Conservation (phyloP, 2,329 filamentous ascomycete genomes). For the Colletotrichum simmondsii region DNA sequence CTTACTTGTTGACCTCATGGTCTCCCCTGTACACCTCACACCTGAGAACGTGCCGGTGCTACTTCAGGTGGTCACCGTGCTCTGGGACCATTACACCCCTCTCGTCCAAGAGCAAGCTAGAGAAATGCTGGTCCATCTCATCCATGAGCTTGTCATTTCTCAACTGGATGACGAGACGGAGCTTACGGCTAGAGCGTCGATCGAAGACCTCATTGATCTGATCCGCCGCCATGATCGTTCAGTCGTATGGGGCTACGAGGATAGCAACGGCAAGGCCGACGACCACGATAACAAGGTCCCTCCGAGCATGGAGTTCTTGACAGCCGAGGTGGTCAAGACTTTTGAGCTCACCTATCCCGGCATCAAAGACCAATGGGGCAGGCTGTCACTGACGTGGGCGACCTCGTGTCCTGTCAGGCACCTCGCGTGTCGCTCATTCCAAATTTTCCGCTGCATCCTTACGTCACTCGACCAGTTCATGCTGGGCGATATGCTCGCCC, state of each 20-base stretch:
- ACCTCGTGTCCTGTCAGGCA: conserved; percentile 96
- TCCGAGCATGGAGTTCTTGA: conserved; percentile 85
- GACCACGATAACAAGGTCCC: conserved; percentile 84
- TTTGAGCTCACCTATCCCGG: conserved; percentile 87
- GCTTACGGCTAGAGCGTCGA: conserved; percentile 72
- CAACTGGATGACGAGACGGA: conserved; percentile 77
- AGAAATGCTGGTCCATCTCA: conserved; percentile 97
- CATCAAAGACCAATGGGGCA: conserved; percentile 91
- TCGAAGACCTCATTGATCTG: conserved; percentile 88
- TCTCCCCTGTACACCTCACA: conserved; percentile 85
- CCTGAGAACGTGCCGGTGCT: conserved; percentile 86
- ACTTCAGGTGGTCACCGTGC: conserved; percentile 88
- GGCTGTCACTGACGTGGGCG: conserved; percentile 91
- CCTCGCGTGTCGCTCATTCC: conserved; percentile 95
- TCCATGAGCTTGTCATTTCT: conserved; percentile 92
- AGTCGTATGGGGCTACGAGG: conserved; percentile 94
- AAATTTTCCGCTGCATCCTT: conserved; percentile 94
- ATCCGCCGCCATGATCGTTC: conserved; percentile 86
- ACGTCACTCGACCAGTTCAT: conserved; percentile 91
- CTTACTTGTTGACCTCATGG: conserved; percentile 93
- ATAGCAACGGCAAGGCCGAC: conserved; percentile 83
- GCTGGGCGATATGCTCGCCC: conserved; percentile 95
- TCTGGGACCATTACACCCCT: conserved; percentile 97
- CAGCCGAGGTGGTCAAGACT: conserved; percentile 83
- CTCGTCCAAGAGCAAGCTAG: conserved; percentile 96